Evolutionary conservation across 257 asterid genomes (phyloP), one percentile per base, ranked within the genome.

Genomic region (Fraxinus anomala): DNA sequence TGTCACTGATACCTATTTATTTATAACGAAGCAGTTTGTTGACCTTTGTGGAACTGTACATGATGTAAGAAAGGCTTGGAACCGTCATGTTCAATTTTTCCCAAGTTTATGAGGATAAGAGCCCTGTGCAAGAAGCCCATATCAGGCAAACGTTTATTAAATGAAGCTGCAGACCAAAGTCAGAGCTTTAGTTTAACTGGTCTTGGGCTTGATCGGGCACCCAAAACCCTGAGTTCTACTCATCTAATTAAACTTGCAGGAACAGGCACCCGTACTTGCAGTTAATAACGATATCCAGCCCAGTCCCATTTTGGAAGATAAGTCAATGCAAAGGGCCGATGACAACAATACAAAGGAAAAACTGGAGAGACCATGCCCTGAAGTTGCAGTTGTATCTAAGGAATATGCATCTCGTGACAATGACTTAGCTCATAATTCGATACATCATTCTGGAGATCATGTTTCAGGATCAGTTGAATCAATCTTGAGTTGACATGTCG

Each of bases 1-100:
- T 70, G 44, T 54, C 68, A 66, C 65, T 67, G 82, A 79, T 80
- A 30, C 47, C 68, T 59, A 61, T 71, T 9, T 71, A 72, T 73
- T 77, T 80, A 33, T 66, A 75, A 73, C 78, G 33, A 73, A 82
- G 89, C 96, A 94, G 99, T 90, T 88, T 76, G 96, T 89, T 76
- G 89, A 94, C 86, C 94, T 92, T 71, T 89, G 94, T 81, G 98
- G 99, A 83, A 89, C 92, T 14, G 80, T 84, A 30, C 84, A 89
- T 39, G 99, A 94, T 82, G 72, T 90, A 76, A 82, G 78, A 70
- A 90, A 84, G 86, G 96, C 99, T 76, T 86, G 94, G 96, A 83
- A 80, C 70, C 96, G 92, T 54, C 99, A 92, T 76, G 30, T 87
- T 33, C 85, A 77, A 82, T 82, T 91, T 92, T 94, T 83, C 99